These are phyloP conservation scores for Cunninghamia lanceolata DNA, from an alignment of 75 land plant species.

Conservation along the genomic window DNA sequence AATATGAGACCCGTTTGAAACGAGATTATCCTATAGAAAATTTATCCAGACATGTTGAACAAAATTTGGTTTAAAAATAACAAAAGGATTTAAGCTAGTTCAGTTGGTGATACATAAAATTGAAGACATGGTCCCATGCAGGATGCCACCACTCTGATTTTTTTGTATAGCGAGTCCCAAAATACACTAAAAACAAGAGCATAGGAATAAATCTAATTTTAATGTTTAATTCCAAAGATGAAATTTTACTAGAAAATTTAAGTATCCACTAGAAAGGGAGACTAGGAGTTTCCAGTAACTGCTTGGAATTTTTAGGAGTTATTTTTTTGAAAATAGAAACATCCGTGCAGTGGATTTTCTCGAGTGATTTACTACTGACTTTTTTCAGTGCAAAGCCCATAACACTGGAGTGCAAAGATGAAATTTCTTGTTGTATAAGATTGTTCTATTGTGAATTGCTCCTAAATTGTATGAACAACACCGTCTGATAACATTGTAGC, in stretches of 20 bases:
- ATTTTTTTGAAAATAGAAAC: not conserved
- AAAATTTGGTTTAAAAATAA: too few species aligned
- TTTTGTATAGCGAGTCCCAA: not conserved
- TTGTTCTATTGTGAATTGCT: not conserved
- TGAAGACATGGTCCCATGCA: not conserved
- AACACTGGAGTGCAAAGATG: not conserved
- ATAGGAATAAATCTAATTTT: not conserved
- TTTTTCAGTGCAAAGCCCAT: not conserved
- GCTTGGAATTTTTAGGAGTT: not conserved
- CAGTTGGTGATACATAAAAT: not conserved
- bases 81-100: not conserved
- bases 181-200: not conserved
- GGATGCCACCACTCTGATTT: not conserved
- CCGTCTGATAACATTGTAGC: not conserved
- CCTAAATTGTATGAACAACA: not conserved
- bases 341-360: not conserved
- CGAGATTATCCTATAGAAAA: not conserved
- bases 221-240: not conserved
- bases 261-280: not conserved
- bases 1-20: not conserved
- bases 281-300: not conserved
- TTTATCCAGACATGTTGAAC: not conserved
- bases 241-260: not conserved
- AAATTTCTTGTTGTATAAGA: not conserved
- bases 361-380: not conserved